phyloP scores from a whole-genome alignment of 2,329 filamentous ascomycete species.

The Onygenales sp. region DNA sequence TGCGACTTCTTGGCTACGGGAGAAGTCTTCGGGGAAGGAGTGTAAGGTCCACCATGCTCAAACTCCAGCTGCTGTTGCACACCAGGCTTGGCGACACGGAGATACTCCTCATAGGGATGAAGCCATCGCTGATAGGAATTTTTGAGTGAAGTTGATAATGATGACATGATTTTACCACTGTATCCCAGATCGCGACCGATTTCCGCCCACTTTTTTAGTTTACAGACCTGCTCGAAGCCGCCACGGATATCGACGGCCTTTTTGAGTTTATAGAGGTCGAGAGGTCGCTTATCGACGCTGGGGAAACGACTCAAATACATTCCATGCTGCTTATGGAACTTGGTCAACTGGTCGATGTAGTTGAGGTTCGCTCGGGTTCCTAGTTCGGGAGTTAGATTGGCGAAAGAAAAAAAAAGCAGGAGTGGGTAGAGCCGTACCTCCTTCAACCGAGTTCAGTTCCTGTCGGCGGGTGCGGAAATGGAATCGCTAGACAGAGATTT shows the following conservation, averaged over 20 bases:
- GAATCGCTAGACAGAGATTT: slow-evolving; percentile 57
- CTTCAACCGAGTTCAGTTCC: slow-evolving; percentile 95
- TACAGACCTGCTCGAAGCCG: slow-evolving; percentile 94
- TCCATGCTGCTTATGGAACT: slow-evolving; percentile 95
- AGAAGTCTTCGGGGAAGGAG: slow-evolving; percentile 63
- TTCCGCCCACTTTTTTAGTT: slow-evolving; percentile 97
- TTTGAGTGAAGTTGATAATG: slow-evolving; percentile 90
- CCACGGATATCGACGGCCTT: slow-evolving; percentile 92
- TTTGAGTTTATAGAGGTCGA: slow-evolving; percentile 91
- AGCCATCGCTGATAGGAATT: slow-evolving; percentile 98
- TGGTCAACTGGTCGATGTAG: slow-evolving; percentile 87
- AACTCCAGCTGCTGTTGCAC: slow-evolving; percentile 93
- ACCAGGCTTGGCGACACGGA: slow-evolving; percentile 80
- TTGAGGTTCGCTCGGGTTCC: slow-evolving; percentile 91
- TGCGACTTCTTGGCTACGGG: slow-evolving; percentile 52
- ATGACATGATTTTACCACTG: slow-evolving; percentile 99
- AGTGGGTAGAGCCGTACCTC: slow-evolving; percentile 55
- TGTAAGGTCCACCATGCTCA: slow-evolving; percentile 86
- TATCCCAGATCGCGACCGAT: slow-evolving; percentile 95
- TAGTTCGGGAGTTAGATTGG: slow-evolving; percentile 37
- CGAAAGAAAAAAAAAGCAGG: slow-evolving; percentile 18
- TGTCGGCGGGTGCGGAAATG: slow-evolving; percentile 95
- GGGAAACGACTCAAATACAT: slow-evolving; percentile 89
- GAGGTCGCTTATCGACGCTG: slow-evolving; percentile 92
- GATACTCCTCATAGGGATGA: slow-evolving; percentile 90